Conservation (phyloP, 2,329 filamentous ascomycete genomes). For the Fusarium miscanthi region DNA sequence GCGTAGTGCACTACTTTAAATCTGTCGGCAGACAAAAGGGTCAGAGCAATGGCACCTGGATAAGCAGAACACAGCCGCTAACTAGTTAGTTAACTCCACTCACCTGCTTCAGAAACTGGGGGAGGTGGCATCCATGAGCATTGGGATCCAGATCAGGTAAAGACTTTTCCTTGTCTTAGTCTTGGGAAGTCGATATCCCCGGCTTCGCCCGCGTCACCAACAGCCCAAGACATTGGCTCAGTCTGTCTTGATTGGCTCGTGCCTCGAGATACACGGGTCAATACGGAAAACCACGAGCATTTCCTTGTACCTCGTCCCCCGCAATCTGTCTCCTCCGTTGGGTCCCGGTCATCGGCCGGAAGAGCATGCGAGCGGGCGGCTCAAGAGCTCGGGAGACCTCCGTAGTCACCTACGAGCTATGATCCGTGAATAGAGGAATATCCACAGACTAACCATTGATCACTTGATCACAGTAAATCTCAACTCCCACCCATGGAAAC, state of each 20-base stretch:
- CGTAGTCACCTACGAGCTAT: slow-evolving; percentile 3
- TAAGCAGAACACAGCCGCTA: slow-evolving; percentile 14
- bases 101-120: slow-evolving; percentile 30
- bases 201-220: slow-evolving; percentile 42
- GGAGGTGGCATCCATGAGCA: slow-evolving; percentile 14
- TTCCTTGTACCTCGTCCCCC: slow-evolving; percentile 16
- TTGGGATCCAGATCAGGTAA: slow-evolving; percentile 26
- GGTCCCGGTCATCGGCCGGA: slow-evolving; percentile 28
- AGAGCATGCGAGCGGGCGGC: slow-evolving; percentile 7
- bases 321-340: slow-evolving; percentile 23
- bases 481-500: not conserved
- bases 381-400: slow-evolving; percentile 33
- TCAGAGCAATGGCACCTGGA: slow-evolving; percentile 27
- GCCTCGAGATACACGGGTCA: not conserved
- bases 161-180: slow-evolving; percentile 9
- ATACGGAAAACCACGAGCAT: slow-evolving; percentile 8
- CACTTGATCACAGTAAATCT: slow-evolving; percentile 16
- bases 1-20: slow-evolving; percentile 9
- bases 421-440: not conserved
- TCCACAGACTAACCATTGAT: slow-evolving; percentile 13
- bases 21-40: slow-evolving; percentile 31
- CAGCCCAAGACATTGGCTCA: not conserved
- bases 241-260: slow-evolving; percentile 7
- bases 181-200: slow-evolving; percentile 35
- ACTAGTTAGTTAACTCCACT: not conserved